Base-by-base conservation (phyloP, 202 grass and related monocot species). In the Saccharum hybrid region DNA sequence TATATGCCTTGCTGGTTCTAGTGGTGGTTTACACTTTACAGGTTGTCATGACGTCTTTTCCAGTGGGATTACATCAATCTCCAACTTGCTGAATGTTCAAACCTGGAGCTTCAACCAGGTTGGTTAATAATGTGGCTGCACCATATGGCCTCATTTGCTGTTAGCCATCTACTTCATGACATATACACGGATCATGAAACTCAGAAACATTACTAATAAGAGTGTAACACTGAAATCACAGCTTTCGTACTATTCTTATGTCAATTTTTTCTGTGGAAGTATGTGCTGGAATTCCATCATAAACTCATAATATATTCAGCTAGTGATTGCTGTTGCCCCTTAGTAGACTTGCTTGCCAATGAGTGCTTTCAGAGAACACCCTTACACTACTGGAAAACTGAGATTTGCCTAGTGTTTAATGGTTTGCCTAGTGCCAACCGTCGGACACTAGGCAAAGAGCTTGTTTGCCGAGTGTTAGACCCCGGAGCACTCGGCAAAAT, bases 241-340 rank as follows among this genome's bases (percentile, higher is more conserved):
- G 0, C 3, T 28, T 61, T 39, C 28, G 3, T 30, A 38, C 13
- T 12, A 39, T 30, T 74, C 5, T 28, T 48, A 7, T 28, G 19
- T 4, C 0, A 4, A 7, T 40, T 13, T 64, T 13, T 23, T 46
- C 5, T 54, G 11, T 64, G 65, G 60, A 63, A 30, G n/a, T 64
- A 28, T 16, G 51, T 39, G 30, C 72, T 51, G 64, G 64, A 82
- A 87, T 41, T 43, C 12, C 10, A 56, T 33, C 34, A 40, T n/a
- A 5, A 33, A 9, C 16, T 33, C 34, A 69, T n/a, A 16, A 33
- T 31, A 43, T 71, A 73, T 4, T 28, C 28, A 28, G 28, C 28
- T 28, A 28, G 28, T 28, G 28, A 28, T 28, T 28, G 28, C 28
- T 28, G 28, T 28, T 28, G 28, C 28, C 28, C 28, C 28, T 28